Evolutionary conservation across 495 filamentous ascomycete species (phyloP).

Genomic region (Chaetomium cochliodes): DNA sequence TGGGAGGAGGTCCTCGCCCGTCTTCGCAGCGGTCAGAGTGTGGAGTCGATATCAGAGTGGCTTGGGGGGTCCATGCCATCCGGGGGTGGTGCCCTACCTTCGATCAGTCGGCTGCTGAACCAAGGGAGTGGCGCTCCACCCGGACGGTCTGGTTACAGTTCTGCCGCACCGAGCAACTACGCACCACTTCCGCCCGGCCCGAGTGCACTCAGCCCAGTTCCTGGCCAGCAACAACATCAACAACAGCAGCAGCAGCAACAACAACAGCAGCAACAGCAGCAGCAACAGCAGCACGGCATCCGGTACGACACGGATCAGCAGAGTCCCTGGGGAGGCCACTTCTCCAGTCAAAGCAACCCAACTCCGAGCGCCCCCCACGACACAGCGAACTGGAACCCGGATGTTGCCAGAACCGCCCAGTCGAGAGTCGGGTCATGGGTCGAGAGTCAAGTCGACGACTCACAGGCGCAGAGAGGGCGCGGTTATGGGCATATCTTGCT

Average conservation of each 20-base stretch:
- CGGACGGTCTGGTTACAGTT: neutral
- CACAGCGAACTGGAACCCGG: constrained; percentile 40
- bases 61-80: constrained; percentile 37
- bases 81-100: constrained; percentile 18
- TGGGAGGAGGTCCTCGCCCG: constrained; percentile 50
- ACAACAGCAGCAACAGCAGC: no score
- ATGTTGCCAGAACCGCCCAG: constrained; percentile 30
- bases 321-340: constrained; percentile 45
- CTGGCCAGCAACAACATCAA: constrained; percentile 18
- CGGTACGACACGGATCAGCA: constrained; percentile 40
- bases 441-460: constrained; percentile 25
- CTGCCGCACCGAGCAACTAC: constrained; percentile 17
- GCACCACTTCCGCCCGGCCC: constrained; percentile 14
- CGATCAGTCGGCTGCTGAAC: constrained; percentile 18
- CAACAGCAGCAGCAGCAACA: no score
- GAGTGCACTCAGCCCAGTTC: constrained; percentile 24
- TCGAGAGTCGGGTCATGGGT: constrained; percentile 47
- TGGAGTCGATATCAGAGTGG: constrained; percentile 51
- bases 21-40: constrained; percentile 48
- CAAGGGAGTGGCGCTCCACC: constrained; percentile 8
- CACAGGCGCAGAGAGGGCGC: constrained; percentile 23
- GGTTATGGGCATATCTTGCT: constrained; percentile 42
- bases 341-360: constrained; percentile 42
- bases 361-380: constrained; percentile 45
- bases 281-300: constrained; percentile 21